A percentile compares a stretch with the other conserved stretches of the same genome.
Evolutionary conservation across 2,329 filamentous ascomycete genomes (phyloP).

Genomic region (Aphanoascus verrucosus): DNA sequence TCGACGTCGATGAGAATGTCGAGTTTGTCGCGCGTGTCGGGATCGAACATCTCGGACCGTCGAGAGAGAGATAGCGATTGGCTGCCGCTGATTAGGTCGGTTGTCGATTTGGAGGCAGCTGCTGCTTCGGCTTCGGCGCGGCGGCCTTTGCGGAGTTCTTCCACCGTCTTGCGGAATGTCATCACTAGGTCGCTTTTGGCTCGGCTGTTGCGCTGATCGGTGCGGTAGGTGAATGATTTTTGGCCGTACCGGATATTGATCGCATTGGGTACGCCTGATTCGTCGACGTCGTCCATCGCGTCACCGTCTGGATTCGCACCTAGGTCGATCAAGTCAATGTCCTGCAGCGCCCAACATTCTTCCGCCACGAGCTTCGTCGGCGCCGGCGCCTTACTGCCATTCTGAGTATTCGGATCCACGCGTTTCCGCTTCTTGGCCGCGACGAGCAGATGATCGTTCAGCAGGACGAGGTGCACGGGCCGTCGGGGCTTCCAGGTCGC

Average conservation of each 20-base stretch:
- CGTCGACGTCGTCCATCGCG: slow-evolving; percentile 34
- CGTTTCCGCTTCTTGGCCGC: slow-evolving; percentile 90
- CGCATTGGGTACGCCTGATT: slow-evolving; percentile 63
- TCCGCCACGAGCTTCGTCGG: slow-evolving; percentile 76
- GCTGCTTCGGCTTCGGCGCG: slow-evolving; percentile 80
- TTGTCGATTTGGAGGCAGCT: slow-evolving; percentile 67
- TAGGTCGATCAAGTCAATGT: slow-evolving; percentile 87
- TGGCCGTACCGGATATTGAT: slow-evolving; percentile 83
- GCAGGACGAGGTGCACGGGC: slow-evolving; percentile 78
- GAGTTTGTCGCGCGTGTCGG: slow-evolving; percentile 62
- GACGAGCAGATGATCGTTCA: slow-evolving; percentile 89
- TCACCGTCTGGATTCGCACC: slow-evolving; percentile 40
- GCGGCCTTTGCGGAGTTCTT: slow-evolving; percentile 75
- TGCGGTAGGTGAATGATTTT: slow-evolving; percentile 90
- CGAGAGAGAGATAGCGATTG: slow-evolving; percentile 57
- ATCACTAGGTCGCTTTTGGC: slow-evolving; percentile 75
- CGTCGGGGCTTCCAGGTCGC: slow-evolving; percentile 91
- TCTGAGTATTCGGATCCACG: slow-evolving; percentile 49
- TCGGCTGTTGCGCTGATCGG: slow-evolving; percentile 64
- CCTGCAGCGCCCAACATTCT: slow-evolving; percentile 83
- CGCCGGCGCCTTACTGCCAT: slow-evolving; percentile 34
- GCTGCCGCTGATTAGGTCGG: slow-evolving; percentile 73
- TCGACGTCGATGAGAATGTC: slow-evolving; percentile 87
- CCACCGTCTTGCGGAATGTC: slow-evolving; percentile 83
- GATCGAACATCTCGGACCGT: slow-evolving; percentile 68